Evolutionary conservation across 495 filamentous ascomycete species (phyloP), one percentile per base, ranked within the genome.

Genomic region (Neurospora terricola): DNA sequence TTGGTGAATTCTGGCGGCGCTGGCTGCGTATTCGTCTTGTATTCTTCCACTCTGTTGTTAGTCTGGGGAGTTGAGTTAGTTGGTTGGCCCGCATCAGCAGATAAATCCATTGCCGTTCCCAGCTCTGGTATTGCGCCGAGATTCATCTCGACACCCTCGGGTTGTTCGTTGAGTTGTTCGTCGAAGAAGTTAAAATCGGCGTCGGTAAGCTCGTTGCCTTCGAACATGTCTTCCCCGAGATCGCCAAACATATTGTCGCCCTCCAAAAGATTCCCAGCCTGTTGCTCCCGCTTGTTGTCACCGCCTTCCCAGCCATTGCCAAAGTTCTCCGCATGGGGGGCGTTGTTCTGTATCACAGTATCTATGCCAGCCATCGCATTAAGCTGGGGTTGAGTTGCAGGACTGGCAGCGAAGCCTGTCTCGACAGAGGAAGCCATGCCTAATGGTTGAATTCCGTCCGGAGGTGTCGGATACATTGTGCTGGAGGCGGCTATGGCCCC

Each of bases 121-220:
- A 76, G 68, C 5, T 76, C 78, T 6, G 73, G 40, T 3, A 77
- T 48, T 40, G 42, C 45, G n/a, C 80, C 62, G 1, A 84, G 66
- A 38, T 82, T 81, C 7, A 84, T 69, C 38, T 82, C 85, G 6
- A 77, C 75, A n/a, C 78, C 81, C 4, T 72, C 78, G 4, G 84
- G 82, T 16, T 83, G 78, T 36, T 86, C 82, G 48, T 97, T 93
- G 72, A 97, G 82, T 21, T 83, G 78, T 38, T 86, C 82, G 43
- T 97, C 93, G 72, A 97, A 97, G 78, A 96, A 97, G 80, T 88
- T 95, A 81, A 97, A 97, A 78, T 97, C 94, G 4, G 90, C 91
- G 73, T 97, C 94, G 2, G 93, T 94, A 23, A 97, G 88, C n/a
- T 90, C 92, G 75, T 89, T 91, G 27, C 90, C 86, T 27, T 89